A percentile compares a stretch with the other conserved stretches of the same genome.
Evolutionary conservation across 2,329 filamentous ascomycete species (phyloP).

Genomic region (Massarina eburnea): DNA sequence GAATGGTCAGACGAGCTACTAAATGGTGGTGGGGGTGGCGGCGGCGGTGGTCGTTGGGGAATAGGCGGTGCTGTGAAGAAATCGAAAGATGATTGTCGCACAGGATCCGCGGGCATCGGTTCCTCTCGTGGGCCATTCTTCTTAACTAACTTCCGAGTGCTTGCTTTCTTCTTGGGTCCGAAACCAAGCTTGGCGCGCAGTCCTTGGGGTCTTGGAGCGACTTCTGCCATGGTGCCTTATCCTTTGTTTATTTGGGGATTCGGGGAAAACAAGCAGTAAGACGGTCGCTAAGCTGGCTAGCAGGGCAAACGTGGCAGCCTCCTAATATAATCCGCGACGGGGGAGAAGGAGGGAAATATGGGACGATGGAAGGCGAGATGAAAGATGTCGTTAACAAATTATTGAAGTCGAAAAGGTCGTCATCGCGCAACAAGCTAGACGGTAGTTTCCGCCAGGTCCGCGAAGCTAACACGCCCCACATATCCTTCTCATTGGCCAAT

Average conservation of each 20-base stretch:
- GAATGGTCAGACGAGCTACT: not conserved
- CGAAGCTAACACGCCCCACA: not conserved
- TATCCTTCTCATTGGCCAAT: not conserved
- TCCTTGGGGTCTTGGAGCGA: slow-evolving; percentile 2
- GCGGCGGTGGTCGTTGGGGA: not conserved
- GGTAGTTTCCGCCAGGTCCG: slow-evolving; percentile 1
- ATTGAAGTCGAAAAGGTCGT: not conserved
- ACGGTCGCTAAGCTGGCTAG: too few relatives aligned
- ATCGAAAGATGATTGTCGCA: slow-evolving; percentile 2
- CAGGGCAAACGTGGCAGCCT: too few relatives aligned
- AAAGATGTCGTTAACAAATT: not conserved
- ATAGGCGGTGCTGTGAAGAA: not conserved
- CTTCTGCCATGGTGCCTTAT: slow-evolving; percentile 4
- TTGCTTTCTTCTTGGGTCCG: not conserved
- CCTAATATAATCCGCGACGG: not conserved
- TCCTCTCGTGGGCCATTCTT: slow-evolving; percentile 3
- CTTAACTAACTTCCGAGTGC: slow-evolving; percentile 6
- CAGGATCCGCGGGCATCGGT: not conserved
- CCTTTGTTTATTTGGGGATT: not conserved
- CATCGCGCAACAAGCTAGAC: not conserved
- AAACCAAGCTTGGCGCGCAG: slow-evolving; percentile 10
- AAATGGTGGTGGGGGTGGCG: not conserved
- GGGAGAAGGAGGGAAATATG: not conserved
- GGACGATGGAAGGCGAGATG: not conserved
- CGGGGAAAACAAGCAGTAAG: not conserved